Conservation (phyloP, 495 filamentous ascomycete species). For the Penicillium desertorum region DNA sequence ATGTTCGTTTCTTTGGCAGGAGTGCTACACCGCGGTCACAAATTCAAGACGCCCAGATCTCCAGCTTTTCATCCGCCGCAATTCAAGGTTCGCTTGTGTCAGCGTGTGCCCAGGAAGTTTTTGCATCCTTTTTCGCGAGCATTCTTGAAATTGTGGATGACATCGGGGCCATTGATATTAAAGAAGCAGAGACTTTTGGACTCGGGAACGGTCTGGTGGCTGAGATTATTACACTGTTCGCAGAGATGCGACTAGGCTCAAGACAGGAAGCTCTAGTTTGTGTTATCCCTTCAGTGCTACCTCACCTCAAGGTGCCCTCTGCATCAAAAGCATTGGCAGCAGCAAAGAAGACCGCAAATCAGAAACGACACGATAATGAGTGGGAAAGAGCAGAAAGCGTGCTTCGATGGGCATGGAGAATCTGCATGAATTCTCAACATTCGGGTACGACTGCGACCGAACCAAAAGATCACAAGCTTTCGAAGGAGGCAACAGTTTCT, state of each 20-base stretch:
- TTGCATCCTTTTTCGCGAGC: slow-evolving; percentile 10
- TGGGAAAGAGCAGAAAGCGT: slow-evolving; percentile 13
- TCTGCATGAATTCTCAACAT: background rate
- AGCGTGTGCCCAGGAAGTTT: slow-evolving; percentile 15
- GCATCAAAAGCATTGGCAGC: background rate
- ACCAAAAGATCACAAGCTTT: background rate
- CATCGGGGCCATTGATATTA: background rate
- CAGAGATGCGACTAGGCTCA: slow-evolving; percentile 7
- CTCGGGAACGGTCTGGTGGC: slow-evolving; percentile 2
- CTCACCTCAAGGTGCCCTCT: slow-evolving; percentile 3
- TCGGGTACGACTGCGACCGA: background rate
- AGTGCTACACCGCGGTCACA: background rate
- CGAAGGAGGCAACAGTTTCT: background rate
- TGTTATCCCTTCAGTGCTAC: slow-evolving; percentile 2
- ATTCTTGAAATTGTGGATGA: slow-evolving; percentile 7
- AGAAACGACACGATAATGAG: background rate
- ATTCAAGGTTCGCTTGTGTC: background rate
- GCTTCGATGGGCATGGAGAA: slow-evolving; percentile 10
- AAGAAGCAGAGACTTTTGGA: background rate
- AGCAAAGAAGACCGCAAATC: background rate
- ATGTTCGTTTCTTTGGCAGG: background rate
- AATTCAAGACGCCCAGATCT: background rate
- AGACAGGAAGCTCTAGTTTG: slow-evolving; percentile 11
- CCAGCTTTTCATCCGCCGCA: background rate
- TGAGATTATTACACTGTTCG: slow-evolving; percentile 3